Evolutionary conservation across 1,284 basidiomycete genomes (phyloP), one percentile per base, ranked within the genome.

Genomic region (Microstroma glucosiphilum): DNA sequence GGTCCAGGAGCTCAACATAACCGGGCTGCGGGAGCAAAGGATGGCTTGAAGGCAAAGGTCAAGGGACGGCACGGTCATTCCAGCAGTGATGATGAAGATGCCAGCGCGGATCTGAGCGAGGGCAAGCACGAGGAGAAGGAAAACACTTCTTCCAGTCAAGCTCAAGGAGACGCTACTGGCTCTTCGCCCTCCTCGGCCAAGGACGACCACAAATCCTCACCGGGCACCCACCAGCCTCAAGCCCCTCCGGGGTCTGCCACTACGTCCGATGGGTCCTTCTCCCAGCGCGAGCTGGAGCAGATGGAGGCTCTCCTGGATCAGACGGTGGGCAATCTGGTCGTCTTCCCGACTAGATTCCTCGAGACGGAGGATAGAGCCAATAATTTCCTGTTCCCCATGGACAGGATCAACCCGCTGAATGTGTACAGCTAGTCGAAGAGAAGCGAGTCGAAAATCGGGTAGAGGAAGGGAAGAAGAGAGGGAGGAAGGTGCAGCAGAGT

Each of bases 271-370:
- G 60, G 60, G 30, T 67, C 65, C n/a, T 77, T 78, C 49, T 62
- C 70, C 1, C 54, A 37, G 1, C 56, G 60, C 1, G 75, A 78
- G 51, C 55, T 77, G 17, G 68, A 71, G 6, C 70, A 74, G 58
- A 78, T 79, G 76, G 71, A 72, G 54, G 61, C 62, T 6, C 56
- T 76, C 40, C 63, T 79, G 12, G 68, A 75, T 17, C 69, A 70
- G 60, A 66, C 64, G 37, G 63, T 67, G 37, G 77, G 77, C 21
- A 60, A 58, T 21, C 58, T 79, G 49, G 72, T 79, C 40, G 41
- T 76, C 30, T 67, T 72, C 58, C 70, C 76, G 1, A 69, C 73
- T 9, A 65, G 72, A 21, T 79, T 77, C 62, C 61, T 79, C 56
- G 77, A 79, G 61, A 70, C 71, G 13, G 77, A 79, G 56, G 62